These are phyloP conservation scores for Fusarium euwallaceae DNA, from an alignment of 2,329 filamentous ascomycete species.

Conservation along the genomic window DNA sequence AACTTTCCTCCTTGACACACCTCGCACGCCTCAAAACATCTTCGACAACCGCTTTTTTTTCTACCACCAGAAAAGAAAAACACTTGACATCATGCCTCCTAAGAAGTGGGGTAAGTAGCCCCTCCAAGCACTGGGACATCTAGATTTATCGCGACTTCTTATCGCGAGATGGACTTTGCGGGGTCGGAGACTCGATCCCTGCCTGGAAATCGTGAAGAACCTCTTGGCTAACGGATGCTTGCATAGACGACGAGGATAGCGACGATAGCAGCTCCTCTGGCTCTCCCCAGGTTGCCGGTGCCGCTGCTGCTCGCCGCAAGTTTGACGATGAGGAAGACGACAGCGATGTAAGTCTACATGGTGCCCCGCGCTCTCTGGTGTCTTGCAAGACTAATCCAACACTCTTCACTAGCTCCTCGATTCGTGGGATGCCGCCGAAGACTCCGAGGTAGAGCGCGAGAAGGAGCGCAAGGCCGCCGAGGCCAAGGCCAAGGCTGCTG, in stretches of 20 bases:
- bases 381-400: slow-evolving; percentile 9
- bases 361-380: neutral
- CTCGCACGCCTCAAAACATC: slow-evolving; percentile 8
- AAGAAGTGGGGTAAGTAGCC: slow-evolving; percentile 59
- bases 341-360: slow-evolving; percentile 72
- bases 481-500: slow-evolving; percentile 89
- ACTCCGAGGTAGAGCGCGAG: slow-evolving; percentile 96
- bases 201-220: neutral
- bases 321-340: slow-evolving; percentile 95
- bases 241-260: slow-evolving; percentile 57
- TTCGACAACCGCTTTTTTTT: slow-evolving; percentile 26
- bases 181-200: slow-evolving; percentile 20
- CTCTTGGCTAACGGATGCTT: slow-evolving; percentile 23
- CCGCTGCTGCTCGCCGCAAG: slow-evolving; percentile 65
- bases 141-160: slow-evolving; percentile 19
- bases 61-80: slow-evolving; percentile 1
- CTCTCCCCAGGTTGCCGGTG: slow-evolving; percentile 55
- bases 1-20: slow-evolving; percentile 32
- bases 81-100: slow-evolving; percentile 57
- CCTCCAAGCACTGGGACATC: slow-evolving; percentile 8
- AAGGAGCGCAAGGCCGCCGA: slow-evolving; percentile 90
- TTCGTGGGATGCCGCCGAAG: slow-evolving; percentile 96
- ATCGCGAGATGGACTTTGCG: slow-evolving; percentile 27
- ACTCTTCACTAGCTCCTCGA: slow-evolving; percentile 80
- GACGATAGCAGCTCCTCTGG: slow-evolving; percentile 53